Conservation (phyloP, 495 filamentous ascomycete genomes). For the Letharia lupina region DNA sequence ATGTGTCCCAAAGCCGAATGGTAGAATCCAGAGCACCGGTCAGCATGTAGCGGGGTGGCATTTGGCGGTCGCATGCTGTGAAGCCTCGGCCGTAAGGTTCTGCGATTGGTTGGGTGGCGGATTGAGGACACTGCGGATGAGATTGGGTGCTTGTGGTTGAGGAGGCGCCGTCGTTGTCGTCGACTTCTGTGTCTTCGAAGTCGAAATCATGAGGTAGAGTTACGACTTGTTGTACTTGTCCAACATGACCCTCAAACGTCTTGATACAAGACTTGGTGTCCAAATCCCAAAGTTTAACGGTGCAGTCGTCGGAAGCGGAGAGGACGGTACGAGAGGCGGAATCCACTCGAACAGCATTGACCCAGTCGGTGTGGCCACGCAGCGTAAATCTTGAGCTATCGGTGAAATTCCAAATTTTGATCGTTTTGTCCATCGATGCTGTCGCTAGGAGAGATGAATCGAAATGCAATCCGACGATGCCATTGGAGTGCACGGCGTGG, state of each 20-base stretch:
- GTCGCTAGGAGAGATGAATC: constrained; percentile 73
- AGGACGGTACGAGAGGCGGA: constrained; percentile 71
- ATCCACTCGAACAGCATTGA: constrained; percentile 86
- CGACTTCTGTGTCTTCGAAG: constrained; percentile 56
- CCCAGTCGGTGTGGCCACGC: constrained; percentile 83
- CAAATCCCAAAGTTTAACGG: constrained; percentile 86
- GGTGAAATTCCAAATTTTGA: constrained; percentile 91
- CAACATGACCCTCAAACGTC: constrained; percentile 86
- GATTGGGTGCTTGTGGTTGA: constrained; percentile 19
- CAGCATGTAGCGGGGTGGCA: constrained; percentile 81
- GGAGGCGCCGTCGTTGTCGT: constrained; percentile 48
- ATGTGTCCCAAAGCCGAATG: constrained; percentile 88
- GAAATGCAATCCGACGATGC: constrained; percentile 81
- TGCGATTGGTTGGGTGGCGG: constrained; percentile 35
- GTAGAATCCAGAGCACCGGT: constrained; percentile 85
- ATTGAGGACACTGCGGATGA: constrained; percentile 24
- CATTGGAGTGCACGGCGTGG: constrained; percentile 64
- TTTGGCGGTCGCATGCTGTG: constrained; percentile 47
- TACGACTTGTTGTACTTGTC: constrained; percentile 86
- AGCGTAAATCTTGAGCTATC: constrained; percentile 70
- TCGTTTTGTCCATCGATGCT: constrained; percentile 77
- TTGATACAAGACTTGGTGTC: constrained; percentile 70
- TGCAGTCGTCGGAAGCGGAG: constrained; percentile 90
- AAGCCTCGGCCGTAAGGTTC: constrained; percentile 48
- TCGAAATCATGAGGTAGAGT: constrained; percentile 78